Percentiles rank a stretch among this genome's conserved stretches.
phyloP scores from a whole-genome alignment of 1,284 basidiomycete genomes.

The Ceratobasidium sp. region DNA sequence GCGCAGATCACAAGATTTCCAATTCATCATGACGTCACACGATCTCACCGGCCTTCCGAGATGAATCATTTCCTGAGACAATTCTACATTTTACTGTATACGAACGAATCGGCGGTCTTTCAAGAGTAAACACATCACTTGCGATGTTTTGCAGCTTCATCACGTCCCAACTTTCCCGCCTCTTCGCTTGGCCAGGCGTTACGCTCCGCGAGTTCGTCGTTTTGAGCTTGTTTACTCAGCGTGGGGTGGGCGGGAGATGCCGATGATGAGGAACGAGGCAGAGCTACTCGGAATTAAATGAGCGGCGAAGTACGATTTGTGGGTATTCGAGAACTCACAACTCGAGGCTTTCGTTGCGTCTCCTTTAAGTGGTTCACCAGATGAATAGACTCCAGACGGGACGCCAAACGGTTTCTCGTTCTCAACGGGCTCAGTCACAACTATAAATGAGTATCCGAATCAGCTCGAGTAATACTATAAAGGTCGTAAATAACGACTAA shows the following conservation, averaged over 20 bases:
- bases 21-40: too few relatives aligned
- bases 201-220: slow-evolving; percentile 35
- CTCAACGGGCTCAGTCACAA: slow-evolving; percentile 34
- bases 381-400: slow-evolving; percentile 33
- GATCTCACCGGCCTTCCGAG: too few relatives aligned
- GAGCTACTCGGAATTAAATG: not conserved
- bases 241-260: slow-evolving; percentile 31
- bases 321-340: not conserved
- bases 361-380: slow-evolving; percentile 21
- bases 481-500: not conserved
- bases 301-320: not conserved
- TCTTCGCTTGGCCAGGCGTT: slow-evolving; percentile 46
- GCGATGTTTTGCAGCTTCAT: slow-evolving; percentile 38
- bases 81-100: too few relatives aligned
- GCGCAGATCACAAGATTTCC: too few relatives aligned
- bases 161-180: slow-evolving; percentile 39
- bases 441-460: not conserved
- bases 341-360: slow-evolving; percentile 32
- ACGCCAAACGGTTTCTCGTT: slow-evolving; percentile 40
- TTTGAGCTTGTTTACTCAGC: slow-evolving; percentile 18
- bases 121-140: not conserved
- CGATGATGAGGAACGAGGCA: slow-evolving; percentile 29
- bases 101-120: not conserved
- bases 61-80: too few relatives aligned
- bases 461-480: not conserved